Percentiles rank a stretch among this genome's conserved stretches.
These are phyloP conservation scores for Pseudotsuga menziesii DNA, from an alignment of 75 land plant genomes.

Conservation along the genomic window DNA sequence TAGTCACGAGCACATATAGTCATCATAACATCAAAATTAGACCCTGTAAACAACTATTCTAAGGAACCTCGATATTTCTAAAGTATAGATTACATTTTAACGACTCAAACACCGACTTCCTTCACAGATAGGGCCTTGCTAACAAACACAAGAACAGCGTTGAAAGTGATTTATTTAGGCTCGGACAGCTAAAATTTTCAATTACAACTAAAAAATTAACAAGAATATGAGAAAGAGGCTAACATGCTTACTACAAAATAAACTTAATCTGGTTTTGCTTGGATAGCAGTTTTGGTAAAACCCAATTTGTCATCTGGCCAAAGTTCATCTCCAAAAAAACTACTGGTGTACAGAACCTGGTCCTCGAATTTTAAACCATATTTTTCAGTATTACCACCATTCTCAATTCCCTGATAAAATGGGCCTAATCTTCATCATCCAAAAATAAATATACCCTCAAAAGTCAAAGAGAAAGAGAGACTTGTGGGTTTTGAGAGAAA, in stretches of 20 bases:
- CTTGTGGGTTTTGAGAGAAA: not conserved
- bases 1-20: not conserved
- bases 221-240: constrained; percentile 2
- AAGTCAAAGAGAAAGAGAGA: not conserved
- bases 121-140: no score
- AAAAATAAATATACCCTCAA: not conserved
- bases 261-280: constrained; percentile 96
- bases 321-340: constrained; percentile 98
- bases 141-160: no score
- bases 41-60: no score
- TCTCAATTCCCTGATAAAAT: constrained; percentile 60
- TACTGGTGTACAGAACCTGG: constrained; percentile 97
- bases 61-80: no score
- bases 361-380: constrained; percentile 90
- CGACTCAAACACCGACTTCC: no score
- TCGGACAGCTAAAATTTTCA: no score
- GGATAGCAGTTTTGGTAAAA: constrained; percentile 96
- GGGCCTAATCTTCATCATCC: not conserved
- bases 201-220: not conserved
- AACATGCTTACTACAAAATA: constrained; percentile 96
- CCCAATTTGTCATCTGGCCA: constrained; percentile 99
- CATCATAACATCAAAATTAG: no score
- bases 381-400: constrained; percentile 90
- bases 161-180: no score
- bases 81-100: no score